phyloP scores from a whole-genome alignment of 1,139 yeast species.

The Debaryomyces psychrophilus region DNA sequence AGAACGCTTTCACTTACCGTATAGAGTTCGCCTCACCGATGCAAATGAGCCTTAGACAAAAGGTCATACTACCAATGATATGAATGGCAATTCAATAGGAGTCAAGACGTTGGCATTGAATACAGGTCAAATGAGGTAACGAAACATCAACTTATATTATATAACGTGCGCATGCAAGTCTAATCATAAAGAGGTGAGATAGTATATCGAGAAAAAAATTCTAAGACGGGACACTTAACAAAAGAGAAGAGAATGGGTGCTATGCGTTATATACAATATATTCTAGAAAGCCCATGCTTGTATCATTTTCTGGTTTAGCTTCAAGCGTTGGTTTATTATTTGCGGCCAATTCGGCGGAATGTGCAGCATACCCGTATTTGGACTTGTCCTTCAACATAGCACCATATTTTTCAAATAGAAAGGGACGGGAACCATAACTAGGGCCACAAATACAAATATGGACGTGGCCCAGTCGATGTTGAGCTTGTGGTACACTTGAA shows the following conservation, averaged over 20 bases:
- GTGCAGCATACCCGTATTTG: conserved; percentile 61
- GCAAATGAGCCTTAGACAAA: not conserved
- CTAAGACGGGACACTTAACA: not conserved
- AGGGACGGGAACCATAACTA: conserved; percentile 43
- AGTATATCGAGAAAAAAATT: not conserved
- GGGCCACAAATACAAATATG: conserved; percentile 37
- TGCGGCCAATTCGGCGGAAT: conserved; percentile 32
- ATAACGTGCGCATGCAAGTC: not conserved
- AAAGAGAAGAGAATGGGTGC: not conserved
- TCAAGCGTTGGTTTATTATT: not conserved
- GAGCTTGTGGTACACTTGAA: conserved; percentile 45
- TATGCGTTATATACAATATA: not conserved
- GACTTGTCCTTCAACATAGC: conserved; percentile 53
- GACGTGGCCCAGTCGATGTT: conserved; percentile 44
- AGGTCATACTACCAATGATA: not conserved
- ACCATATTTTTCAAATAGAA: conserved; percentile 36
- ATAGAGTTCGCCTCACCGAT: not conserved
- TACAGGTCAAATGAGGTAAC: too few relatives aligned
- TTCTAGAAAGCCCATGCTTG: not conserved
- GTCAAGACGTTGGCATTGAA: not conserved
- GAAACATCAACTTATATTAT: not conserved
- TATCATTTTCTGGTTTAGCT: not conserved
- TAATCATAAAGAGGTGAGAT: not conserved
- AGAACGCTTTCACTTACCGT: conserved; percentile 6
- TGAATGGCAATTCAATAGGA: not conserved